Conservation (phyloP, 2,329 filamentous ascomycete genomes). For the Colletotrichum costaricense region DNA sequence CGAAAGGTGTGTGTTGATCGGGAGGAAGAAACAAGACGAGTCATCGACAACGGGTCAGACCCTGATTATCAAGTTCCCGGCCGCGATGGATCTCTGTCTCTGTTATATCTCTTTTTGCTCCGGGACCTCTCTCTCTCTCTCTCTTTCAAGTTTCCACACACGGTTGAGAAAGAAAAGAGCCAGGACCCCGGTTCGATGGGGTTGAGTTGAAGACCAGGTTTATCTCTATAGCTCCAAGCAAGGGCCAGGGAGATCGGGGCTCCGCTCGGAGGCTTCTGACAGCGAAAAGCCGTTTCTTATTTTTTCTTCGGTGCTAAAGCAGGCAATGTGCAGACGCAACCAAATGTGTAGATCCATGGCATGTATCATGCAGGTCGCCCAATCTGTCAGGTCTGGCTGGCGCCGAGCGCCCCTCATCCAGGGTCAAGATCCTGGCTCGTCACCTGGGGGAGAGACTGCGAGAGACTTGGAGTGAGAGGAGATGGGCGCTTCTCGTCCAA, state of each 20-base stretch:
- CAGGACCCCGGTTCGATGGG: conserved; percentile 30
- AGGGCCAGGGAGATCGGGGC: conserved; percentile 35
- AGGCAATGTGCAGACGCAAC: conserved; percentile 25
- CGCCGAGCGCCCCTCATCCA: conserved; percentile 28
- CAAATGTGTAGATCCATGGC: conserved; percentile 31
- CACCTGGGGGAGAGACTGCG: conserved; percentile 15
- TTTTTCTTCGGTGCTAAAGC: conserved; percentile 26
- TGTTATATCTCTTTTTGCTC: conserved; percentile 35
- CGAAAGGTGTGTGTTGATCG: conserved; percentile 18
- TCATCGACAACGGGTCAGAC: conserved; percentile 37
- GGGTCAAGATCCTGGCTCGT: conserved; percentile 24
- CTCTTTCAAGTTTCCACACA: not conserved
- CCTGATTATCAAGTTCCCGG: conserved; percentile 32
- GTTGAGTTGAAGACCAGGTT: conserved; percentile 27
- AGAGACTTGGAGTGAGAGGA: not conserved
- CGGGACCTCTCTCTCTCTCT: not conserved
- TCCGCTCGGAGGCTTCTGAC: conserved; percentile 32
- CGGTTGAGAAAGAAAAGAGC: conserved; percentile 26
- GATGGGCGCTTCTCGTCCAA: not conserved
- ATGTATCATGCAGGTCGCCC: conserved; percentile 33
- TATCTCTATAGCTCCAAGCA: conserved; percentile 26
- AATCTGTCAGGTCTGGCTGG: conserved; percentile 33
- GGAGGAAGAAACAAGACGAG: conserved; percentile 33
- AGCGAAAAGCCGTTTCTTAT: conserved; percentile 36
- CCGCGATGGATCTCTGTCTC: conserved; percentile 35